Evolutionary conservation across 345 rosid genomes (phyloP), one percentile per base, ranked within the genome.

Genomic region (Cardamine chenopodiifolia): DNA sequence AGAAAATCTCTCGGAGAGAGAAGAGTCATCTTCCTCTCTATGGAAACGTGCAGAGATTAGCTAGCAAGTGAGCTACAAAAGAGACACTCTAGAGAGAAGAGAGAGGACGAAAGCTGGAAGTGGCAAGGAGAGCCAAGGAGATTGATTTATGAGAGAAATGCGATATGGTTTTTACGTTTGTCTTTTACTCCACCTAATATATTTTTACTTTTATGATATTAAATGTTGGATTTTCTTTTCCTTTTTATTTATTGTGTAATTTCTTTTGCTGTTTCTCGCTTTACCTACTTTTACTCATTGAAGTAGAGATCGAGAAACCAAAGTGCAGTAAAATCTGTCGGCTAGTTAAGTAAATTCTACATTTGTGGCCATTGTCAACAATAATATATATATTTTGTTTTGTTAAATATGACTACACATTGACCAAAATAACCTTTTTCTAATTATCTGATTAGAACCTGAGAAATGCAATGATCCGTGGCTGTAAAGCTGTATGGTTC

Each of bases 101-200:
- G 62, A 63, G 80, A 53, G 39, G 62, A 74, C 42, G 59, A 66
- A 71, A 69, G 83, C 69, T 22, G 75, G 54, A 40, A 72, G 59
- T 62, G 47, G 71, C 55, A 32, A 63, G 74, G 72, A 66, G 76
- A 39, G 49, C 6, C 58, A 59, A 29, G 68, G 52, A 74, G 71
- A 55, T 57, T 77, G 82, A 70, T 79, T 83, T 83, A 81, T 70
- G 84, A 66, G 75, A 68, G 76, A 40, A 72, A 66, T 55, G 62
- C 47, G 62, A 78, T 77, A 62, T 55, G 84, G 88, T 79, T 80
- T 78, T 84, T 83, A 82, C 78, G 83, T 83, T 82, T 83, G 88
- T 81, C 86, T 77, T 86, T 82, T 78, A 48, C 82, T 81, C 35
- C 4, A 52, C 0, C 70, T 7, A 44, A 68, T 55, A 63, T 63